Evolutionary conservation across 345 rosid species (phyloP).

Genomic region (Triadica sebifera): DNA sequence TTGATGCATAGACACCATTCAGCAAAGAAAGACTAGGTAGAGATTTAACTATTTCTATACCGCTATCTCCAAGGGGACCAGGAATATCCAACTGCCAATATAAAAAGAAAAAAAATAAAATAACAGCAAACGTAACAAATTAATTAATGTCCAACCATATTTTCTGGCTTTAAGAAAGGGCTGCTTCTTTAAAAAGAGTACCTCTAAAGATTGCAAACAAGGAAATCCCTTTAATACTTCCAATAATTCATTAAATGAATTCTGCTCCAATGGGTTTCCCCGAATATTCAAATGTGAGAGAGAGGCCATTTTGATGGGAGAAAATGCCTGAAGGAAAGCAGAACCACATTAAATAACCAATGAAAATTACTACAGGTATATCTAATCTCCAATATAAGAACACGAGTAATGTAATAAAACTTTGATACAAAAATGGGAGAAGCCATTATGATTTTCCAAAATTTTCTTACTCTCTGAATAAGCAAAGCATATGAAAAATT

Average conservation of each 20-base stretch:
- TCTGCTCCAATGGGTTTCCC: slow-evolving; percentile 60
- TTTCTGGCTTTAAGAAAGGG: slow-evolving; percentile 1
- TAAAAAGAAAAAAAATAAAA: background rate
- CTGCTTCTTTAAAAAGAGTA: slow-evolving; percentile 27
- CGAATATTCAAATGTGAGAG: slow-evolving; percentile 70
- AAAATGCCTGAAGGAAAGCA: slow-evolving; percentile 51
- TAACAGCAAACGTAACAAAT: background rate
- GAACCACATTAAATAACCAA: slow-evolving; percentile 13
- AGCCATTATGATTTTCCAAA: background rate
- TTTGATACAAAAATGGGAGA: background rate
- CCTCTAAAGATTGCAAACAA: slow-evolving; percentile 70
- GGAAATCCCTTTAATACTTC: slow-evolving; percentile 63
- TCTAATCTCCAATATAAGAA: background rate
- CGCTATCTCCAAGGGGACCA: slow-evolving; percentile 79
- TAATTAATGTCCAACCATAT: background rate
- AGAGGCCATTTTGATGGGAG: slow-evolving; percentile 58
- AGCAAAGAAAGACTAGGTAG: slow-evolving; percentile 57
- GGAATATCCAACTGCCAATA: slow-evolving; percentile 80
- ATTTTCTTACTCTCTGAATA: background rate
- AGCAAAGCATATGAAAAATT: background rate
- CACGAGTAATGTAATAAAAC: background rate
- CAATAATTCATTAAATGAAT: slow-evolving; percentile 53
- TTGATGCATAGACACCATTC: slow-evolving; percentile 64
- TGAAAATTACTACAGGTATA: slow-evolving; percentile 4
- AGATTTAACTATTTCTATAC: slow-evolving; percentile 63